Conservation (phyloP, 805 yeast genomes). For the Sugiyamaella chiloensis region DNA sequence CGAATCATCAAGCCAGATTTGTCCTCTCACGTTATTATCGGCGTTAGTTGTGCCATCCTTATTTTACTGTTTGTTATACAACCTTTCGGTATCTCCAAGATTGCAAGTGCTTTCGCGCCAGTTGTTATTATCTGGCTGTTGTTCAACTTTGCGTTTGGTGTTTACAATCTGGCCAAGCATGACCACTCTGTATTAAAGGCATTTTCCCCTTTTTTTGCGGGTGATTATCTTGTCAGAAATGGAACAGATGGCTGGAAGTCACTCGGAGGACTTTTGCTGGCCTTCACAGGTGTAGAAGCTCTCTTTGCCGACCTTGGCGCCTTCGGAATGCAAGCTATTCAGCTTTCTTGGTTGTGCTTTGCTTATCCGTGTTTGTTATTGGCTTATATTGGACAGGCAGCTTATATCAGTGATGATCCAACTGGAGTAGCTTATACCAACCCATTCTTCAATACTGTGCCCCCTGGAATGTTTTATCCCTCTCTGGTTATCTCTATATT, state of each 20-base stretch:
- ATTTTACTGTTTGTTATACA: conserved; percentile 46
- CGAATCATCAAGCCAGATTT: conserved; percentile 50
- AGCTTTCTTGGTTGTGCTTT: conserved; percentile 43
- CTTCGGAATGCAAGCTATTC: conserved; percentile 49
- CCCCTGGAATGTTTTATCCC: conserved; percentile 16
- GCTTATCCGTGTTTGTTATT: conserved; percentile 53
- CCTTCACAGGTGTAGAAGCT: conserved; percentile 60
- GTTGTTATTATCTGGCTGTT: conserved; percentile 51
- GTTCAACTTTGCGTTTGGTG: conserved; percentile 45
- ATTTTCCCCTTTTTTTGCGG: conserved; percentile 52
- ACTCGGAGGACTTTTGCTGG: conserved; percentile 50
- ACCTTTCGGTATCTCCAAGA: conserved; percentile 47
- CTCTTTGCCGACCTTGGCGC: conserved; percentile 64
- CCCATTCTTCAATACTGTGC: conserved; percentile 18
- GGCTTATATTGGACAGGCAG: conserved; percentile 58
- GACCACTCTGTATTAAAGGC: conserved; percentile 45
- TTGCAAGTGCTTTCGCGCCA: conserved; percentile 54
- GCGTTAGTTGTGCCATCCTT: conserved; percentile 49
- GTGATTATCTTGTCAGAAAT: conserved; percentile 38
- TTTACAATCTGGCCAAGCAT: conserved; percentile 41
- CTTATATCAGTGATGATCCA: conserved; percentile 28
- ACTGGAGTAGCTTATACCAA: conserved; percentile 15
- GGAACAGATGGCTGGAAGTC: conserved; percentile 38
- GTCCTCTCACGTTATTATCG: conserved; percentile 38
- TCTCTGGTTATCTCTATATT: conserved; percentile 52